Evolutionary conservation across 2,329 filamentous ascomycete genomes (phyloP).

Genomic region (Zymoseptoria crescenta): DNA sequence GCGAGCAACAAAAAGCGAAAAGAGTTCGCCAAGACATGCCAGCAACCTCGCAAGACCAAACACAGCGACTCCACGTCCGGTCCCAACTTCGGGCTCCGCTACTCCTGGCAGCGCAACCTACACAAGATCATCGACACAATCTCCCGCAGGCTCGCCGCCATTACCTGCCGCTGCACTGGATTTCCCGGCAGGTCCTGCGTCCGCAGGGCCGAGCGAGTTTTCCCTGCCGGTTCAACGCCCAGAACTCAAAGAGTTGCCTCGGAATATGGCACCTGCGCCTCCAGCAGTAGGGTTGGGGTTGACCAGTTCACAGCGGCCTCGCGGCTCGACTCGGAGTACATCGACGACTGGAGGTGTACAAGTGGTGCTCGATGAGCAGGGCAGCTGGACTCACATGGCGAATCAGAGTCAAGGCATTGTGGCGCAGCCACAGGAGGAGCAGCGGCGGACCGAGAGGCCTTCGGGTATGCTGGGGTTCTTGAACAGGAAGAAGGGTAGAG

Average conservation of each 20-base stretch:
- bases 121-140: conserved; percentile 40
- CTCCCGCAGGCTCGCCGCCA: conserved; percentile 42
- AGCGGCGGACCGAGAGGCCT: conserved; percentile 40
- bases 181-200: conserved; percentile 9
- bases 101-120: conserved; percentile 32
- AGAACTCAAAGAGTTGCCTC: neutral
- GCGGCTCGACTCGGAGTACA: conserved; percentile 60
- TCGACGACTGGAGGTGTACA: conserved; percentile 79
- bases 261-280: neutral
- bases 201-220: conserved; percentile 18
- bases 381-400: conserved; percentile 85
- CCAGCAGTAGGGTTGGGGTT: neutral
- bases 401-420: conserved; percentile 68
- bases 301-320: conserved; percentile 36
- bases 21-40: neutral
- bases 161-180: conserved; percentile 25
- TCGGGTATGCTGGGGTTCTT: conserved; percentile 86
- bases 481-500: conserved; percentile 78
- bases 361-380: conserved; percentile 80
- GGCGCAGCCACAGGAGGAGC: conserved; percentile 41
- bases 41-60: conserved; percentile 2
- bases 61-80: conserved; percentile 15
- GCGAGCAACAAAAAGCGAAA: neutral
- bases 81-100: conserved; percentile 29
- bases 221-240: conserved; percentile 13